A percentile compares a stretch with the other conserved stretches of the same genome.
Evolutionary conservation across 805 yeast genomes (phyloP).

Genomic region (Cyberlindnera xylosilytica): DNA sequence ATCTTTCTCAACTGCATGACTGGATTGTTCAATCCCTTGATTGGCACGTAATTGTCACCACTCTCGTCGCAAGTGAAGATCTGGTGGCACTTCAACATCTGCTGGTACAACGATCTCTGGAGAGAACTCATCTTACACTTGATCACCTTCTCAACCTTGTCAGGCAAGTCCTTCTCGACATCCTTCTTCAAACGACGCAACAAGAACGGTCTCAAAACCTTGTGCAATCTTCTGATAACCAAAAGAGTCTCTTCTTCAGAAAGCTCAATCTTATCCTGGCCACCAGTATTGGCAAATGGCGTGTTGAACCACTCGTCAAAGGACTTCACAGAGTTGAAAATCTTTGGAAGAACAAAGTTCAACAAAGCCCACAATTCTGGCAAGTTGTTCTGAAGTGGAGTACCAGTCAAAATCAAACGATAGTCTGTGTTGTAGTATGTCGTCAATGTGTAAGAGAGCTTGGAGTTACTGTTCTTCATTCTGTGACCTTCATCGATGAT

Average conservation of each 20-base stretch:
- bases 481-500: conserved; percentile 90
- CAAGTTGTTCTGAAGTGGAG: conserved; percentile 80
- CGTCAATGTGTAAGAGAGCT: conserved; percentile 67
- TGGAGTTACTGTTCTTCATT: conserved; percentile 78
- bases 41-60: conserved; percentile 50
- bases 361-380: conserved; percentile 86
- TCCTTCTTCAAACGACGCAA: conserved; percentile 82
- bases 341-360: conserved; percentile 78
- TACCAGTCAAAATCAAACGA: conserved; percentile 81
- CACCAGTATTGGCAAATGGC: conserved; percentile 82
- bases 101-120: conserved; percentile 68
- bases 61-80: conserved; percentile 66
- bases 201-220: conserved; percentile 80
- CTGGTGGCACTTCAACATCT: conserved; percentile 70
- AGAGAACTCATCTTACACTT: conserved; percentile 75
- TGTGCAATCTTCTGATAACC: conserved; percentile 81
- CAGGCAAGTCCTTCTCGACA: conserved; percentile 83
- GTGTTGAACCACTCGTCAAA: conserved; percentile 91
- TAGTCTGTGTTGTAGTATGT: conserved; percentile 72
- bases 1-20: conserved; percentile 84
- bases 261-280: conserved; percentile 74
- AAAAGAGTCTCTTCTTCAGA: conserved; percentile 84
- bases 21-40: conserved; percentile 76
- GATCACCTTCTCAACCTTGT: conserved; percentile 77
- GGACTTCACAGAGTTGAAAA: conserved; percentile 81